A percentile compares a stretch with the other conserved stretches of the same genome.
phyloP scores from a whole-genome alignment of 441 rosid genomes.

The Syzygium syzygioides region DNA sequence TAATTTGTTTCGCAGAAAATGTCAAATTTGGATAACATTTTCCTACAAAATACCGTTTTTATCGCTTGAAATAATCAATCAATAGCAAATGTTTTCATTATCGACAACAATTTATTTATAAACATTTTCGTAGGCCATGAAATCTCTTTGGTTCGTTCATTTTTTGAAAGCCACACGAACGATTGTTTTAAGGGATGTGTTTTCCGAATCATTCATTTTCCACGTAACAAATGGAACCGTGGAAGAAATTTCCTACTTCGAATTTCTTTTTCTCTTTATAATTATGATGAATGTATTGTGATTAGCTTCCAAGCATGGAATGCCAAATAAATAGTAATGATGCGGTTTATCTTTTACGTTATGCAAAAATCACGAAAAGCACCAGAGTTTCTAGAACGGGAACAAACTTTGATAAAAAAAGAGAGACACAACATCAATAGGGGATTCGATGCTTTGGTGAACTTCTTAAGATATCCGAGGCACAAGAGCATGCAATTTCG shows the following conservation, averaged over 20 bases:
- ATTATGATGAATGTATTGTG: neutral
- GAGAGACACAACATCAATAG: neutral
- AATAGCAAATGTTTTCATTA: rapidly evolving
- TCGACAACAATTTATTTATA: neutral
- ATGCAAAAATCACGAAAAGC: neutral
- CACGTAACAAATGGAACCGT: neutral
- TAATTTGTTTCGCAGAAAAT: rapidly evolving
- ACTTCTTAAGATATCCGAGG: neutral
- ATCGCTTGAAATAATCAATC: neutral
- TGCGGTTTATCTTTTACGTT: neutral
- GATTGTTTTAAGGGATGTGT: neutral
- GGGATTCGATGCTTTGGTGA: neutral
- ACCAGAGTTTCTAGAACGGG: neutral
- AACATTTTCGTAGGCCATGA: neutral
- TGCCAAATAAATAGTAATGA: neutral
- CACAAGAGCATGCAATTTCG: neutral
- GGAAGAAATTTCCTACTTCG: neutral
- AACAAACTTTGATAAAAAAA: neutral
- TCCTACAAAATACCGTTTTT: rapidly evolving
- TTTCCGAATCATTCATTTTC: rapidly evolving
- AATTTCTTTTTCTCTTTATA: neutral
- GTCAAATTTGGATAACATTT: rapidly evolving
- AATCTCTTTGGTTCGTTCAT: neutral
- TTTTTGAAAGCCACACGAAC: rapidly evolving
- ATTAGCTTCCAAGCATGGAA: neutral